A percentile compares a stretch with the other conserved stretches of the same genome.
Conservation (phyloP, 306 rosid genomes). For the Castanea crenata region DNA sequence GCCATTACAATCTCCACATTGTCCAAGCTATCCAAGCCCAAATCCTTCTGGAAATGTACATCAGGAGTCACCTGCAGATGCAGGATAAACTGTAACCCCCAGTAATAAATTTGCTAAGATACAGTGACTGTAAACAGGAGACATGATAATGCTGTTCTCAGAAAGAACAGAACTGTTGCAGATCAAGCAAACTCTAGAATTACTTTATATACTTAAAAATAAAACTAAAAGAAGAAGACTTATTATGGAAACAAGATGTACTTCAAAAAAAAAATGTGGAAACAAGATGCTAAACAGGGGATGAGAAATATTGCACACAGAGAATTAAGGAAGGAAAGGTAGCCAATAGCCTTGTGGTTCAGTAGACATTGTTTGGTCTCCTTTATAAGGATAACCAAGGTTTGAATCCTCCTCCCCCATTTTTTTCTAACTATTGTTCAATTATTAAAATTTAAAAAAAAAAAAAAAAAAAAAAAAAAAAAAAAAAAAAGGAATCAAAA, state of each 20-base stretch:
- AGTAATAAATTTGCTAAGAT: not conserved
- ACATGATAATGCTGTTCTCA: not conserved
- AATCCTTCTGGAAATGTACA: conserved; percentile 86
- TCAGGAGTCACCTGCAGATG: conserved; percentile 64
- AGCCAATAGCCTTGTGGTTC: too few relatives aligned
- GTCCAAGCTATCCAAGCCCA: conserved; percentile 98
- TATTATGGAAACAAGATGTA: not conserved
- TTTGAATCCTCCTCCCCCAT: too few relatives aligned
- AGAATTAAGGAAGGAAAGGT: not conserved
- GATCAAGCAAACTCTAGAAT: not conserved
- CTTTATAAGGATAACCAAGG: too few relatives aligned
- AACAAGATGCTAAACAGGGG: not conserved
- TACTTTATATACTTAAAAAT: too few relatives aligned
- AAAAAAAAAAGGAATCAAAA: too few relatives aligned
- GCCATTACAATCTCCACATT: conserved; percentile 97
- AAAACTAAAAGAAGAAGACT: too few relatives aligned
- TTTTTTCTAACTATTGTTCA: too few relatives aligned
- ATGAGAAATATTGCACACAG: not conserved
- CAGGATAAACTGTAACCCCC: conserved; percentile 10
- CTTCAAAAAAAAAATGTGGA: too few relatives aligned
- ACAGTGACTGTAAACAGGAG: not conserved
- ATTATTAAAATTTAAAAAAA: too few relatives aligned
- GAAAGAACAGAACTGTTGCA: not conserved
- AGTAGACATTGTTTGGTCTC: too few relatives aligned
- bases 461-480: too few relatives aligned